Conservation (phyloP, 768 basidiomycete genomes). For the Amanita muscaria region DNA sequence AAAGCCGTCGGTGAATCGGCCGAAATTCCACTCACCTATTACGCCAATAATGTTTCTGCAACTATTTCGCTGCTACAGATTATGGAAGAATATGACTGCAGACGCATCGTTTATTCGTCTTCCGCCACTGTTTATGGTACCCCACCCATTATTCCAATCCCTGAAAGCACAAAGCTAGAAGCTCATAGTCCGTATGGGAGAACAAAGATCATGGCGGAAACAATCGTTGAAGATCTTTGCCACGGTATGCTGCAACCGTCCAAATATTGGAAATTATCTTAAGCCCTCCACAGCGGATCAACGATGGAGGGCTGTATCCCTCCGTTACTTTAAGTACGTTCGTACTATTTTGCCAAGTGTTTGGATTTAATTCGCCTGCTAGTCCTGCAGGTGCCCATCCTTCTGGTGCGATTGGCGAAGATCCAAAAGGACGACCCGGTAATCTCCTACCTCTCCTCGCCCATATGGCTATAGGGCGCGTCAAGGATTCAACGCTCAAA, state of each 20-base stretch:
- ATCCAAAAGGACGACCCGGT: slow-evolving; percentile 90
- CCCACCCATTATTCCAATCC: slow-evolving; percentile 87
- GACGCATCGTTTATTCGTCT: slow-evolving; percentile 91
- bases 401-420: slow-evolving; percentile 91
- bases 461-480: slow-evolving; percentile 89
- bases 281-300: slow-evolving; percentile 45
- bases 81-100: slow-evolving; percentile 80
- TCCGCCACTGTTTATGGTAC: slow-evolving; percentile 98
- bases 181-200: slow-evolving; percentile 92
- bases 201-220: slow-evolving; percentile 94
- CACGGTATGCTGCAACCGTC: slow-evolving; percentile 34
- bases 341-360: background rate
- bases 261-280: slow-evolving; percentile 9
- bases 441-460: slow-evolving; percentile 91
- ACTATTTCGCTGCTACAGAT: slow-evolving; percentile 79
- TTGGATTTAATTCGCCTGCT: background rate
- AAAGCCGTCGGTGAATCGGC: slow-evolving; percentile 98
- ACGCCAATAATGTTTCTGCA: slow-evolving; percentile 87
- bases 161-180: slow-evolving; percentile 79
- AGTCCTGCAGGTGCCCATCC: slow-evolving; percentile 99
- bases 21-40: slow-evolving; percentile 89
- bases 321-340: slow-evolving; percentile 93
- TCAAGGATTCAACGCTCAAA: slow-evolving; percentile 58
- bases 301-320: slow-evolving; percentile 73
- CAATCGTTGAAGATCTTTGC: slow-evolving; percentile 82